Percentiles rank a stretch among this genome's conserved stretches.
Conservation (phyloP, 192 early-diverging fungal genomes). For the Backusella westeae region DNA sequence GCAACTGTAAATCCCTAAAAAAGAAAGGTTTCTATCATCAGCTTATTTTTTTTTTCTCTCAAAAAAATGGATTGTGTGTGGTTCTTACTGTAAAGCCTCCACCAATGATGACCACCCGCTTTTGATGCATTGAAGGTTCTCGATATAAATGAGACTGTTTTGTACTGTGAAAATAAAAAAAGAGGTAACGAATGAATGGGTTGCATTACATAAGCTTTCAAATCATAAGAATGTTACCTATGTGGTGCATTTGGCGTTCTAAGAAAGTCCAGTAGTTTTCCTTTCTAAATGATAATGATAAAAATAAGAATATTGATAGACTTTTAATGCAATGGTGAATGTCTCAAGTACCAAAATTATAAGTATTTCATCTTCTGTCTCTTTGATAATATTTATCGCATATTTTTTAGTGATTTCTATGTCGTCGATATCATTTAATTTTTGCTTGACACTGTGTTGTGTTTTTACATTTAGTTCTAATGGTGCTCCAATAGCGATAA, state of each 20-base stretch:
- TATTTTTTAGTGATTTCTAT: background rate
- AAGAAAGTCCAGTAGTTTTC: conserved; percentile 9
- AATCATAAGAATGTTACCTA: background rate
- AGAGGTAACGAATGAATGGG: background rate
- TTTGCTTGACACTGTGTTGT: background rate
- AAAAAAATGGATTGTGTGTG: background rate
- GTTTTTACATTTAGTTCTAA: conserved; percentile 26
- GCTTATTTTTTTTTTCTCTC: background rate
- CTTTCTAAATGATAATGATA: background rate
- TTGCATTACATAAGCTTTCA: background rate
- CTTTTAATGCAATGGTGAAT: background rate
- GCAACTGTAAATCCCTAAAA: conserved; percentile 36
- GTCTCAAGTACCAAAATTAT: background rate
- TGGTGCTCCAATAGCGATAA: conserved; percentile 23
- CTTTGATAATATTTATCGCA: background rate
- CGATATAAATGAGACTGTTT: background rate
- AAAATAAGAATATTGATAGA: background rate
- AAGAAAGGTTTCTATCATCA: background rate
- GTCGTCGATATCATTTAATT: background rate
- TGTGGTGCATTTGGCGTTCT: background rate
- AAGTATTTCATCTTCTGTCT: conserved; percentile 15
- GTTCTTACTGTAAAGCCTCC: conserved; percentile 35
- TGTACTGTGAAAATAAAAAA: background rate
- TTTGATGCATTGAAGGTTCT: conserved; percentile 2
- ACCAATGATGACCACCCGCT: conserved; percentile 31